Evolutionary conservation across 2,329 filamentous ascomycete species (phyloP).

Genomic region (Sporothrix dimorphospora): DNA sequence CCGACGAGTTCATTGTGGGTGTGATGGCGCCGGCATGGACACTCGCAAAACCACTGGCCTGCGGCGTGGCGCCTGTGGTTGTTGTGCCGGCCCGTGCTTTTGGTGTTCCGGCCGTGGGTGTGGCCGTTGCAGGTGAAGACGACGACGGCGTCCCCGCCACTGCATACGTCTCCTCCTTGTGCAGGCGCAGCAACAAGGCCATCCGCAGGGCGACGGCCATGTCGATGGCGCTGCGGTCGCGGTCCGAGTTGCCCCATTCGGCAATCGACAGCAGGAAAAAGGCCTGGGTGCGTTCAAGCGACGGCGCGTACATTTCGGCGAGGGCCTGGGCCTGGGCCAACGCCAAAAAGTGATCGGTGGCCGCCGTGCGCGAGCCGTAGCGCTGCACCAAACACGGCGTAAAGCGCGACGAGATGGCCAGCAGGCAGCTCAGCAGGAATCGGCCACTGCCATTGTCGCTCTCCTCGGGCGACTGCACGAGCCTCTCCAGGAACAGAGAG

Average conservation of each 20-base stretch:
- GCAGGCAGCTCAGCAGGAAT: conserved; percentile 58
- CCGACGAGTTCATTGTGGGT: not conserved
- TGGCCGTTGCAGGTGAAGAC: not conserved
- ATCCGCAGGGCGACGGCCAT: conserved; percentile 60
- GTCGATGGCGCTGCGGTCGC: conserved; percentile 47
- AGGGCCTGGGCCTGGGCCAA: conserved; percentile 52
- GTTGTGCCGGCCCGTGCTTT: not conserved
- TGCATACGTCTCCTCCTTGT: conserved; percentile 58
- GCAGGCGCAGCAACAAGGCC: conserved; percentile 57
- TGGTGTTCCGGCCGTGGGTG: not conserved
- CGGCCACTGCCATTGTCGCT: conserved; percentile 45
- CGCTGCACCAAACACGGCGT: conserved; percentile 51
- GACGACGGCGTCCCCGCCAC: conserved; percentile 36
- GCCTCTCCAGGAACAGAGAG: conserved; percentile 51
- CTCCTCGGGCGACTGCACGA: conserved; percentile 49
- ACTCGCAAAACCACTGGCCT: not conserved
- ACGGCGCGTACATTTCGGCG: conserved; percentile 56
- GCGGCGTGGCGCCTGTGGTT: not conserved
- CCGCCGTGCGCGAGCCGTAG: conserved; percentile 54
- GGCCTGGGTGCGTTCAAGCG: conserved; percentile 59
- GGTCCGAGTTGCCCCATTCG: conserved; percentile 42
- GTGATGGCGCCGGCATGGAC: not conserved
- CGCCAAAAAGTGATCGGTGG: conserved; percentile 57
- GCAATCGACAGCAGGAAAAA: conserved; percentile 40
- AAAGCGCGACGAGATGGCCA: conserved; percentile 59